phyloP scores from a whole-genome alignment of 306 rosid genomes.

The Lupinus albus region DNA sequence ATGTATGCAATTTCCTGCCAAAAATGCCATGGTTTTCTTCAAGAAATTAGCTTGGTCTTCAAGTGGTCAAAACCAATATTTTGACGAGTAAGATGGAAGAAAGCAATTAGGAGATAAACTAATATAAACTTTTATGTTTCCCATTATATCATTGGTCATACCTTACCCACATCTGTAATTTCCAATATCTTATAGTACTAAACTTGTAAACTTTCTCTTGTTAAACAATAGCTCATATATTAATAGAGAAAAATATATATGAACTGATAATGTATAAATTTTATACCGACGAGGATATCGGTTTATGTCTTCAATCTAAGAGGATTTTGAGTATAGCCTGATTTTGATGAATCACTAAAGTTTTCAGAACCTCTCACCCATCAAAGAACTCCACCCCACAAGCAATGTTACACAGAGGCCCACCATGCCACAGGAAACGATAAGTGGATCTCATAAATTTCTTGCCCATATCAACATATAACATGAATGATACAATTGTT shows the following conservation, averaged over 20 bases:
- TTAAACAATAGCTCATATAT: background rate
- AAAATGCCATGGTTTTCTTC: background rate
- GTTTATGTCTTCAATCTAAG: constrained; percentile 12
- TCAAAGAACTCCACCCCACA: constrained; percentile 34
- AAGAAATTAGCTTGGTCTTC: constrained; percentile 15
- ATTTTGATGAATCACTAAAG: constrained; percentile 22
- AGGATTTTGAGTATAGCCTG: constrained; percentile 9
- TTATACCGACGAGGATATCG: too few species aligned
- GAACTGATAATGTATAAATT: too few species aligned
- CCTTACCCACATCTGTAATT: constrained; percentile 49
- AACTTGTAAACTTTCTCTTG: background rate
- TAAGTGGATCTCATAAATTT: background rate
- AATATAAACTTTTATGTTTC: constrained; percentile 24
- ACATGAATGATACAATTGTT: too few species aligned
- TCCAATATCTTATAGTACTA: background rate
- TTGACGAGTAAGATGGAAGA: constrained; percentile 45
- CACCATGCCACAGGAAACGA: background rate
- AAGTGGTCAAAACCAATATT: constrained; percentile 47
- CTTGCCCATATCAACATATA: background rate
- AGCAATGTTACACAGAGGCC: constrained; percentile 18
- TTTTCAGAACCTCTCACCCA: constrained; percentile 36
- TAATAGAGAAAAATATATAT: too few species aligned
- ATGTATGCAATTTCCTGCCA: constrained; percentile 27
- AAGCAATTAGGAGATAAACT: constrained; percentile 47
- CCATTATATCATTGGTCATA: constrained; percentile 37